Base-by-base conservation (phyloP, 2,329 filamentous ascomycete genomes). In the Fusarium equiseti region DNA sequence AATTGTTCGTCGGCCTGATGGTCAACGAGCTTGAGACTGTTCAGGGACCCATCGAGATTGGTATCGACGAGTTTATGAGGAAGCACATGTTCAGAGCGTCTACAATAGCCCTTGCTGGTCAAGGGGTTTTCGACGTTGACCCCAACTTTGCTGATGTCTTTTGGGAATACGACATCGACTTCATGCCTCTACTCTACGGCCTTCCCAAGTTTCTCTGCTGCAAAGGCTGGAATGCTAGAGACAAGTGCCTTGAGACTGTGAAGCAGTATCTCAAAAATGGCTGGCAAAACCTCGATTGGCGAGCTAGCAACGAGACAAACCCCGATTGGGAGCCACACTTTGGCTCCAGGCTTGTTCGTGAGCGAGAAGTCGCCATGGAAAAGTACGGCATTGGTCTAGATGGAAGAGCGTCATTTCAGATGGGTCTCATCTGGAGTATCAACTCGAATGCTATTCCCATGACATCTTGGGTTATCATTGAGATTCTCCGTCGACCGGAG, bases 341-440 rank as follows among this genome's bases (percentile, higher is more conserved):
- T 52, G 72, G 72, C 18, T 73, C 72, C 8, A 73, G 70, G 44
- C 54, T 74, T 51, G 71, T 74, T 29, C 72, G 72, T 16, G 71
- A 74, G 43, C 58, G 72, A 57, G 72, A 74, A 8, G 31, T 62
- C 40, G 69, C 71, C 40, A 73, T 74, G 61, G 63, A 69, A 22
- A 73, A 74, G 26, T 74, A 71, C 27, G 72, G 72, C 1, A 70
- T 74, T 9, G 63, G 71, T 3, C 45, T 73, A 8, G 71, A 72
- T 12, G 72, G 71, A 5, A 66, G 72, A 4, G 69, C 72, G 2
- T 72, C 71, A 8, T 74, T 74, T 26, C 72, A 74, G 4, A 72
- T 74, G 69, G 72, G 72, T 8, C 63, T 74, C 6, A 74, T 74
- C 24, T 74, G 71, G 72, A 73, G 71, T 5, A 74, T 74, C n/a